Base-by-base conservation (phyloP, 208 protist species). In the Kentomonas sorsogonicus region DNA sequence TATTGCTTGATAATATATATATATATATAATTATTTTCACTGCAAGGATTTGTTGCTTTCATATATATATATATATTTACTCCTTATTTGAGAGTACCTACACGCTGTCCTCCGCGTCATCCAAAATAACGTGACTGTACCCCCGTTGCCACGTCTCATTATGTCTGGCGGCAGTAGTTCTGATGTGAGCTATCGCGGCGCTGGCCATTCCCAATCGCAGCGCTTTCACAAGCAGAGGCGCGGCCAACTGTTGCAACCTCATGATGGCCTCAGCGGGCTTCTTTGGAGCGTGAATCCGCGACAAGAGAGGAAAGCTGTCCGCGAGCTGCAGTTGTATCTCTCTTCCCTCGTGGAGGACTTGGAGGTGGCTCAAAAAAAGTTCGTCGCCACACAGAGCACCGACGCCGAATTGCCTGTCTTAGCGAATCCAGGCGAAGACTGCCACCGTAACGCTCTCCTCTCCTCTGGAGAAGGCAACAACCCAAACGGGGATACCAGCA, bases 281-380 rank as follows among this genome's bases (percentile, higher is more conserved):
- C 69, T 92, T 18, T 86, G 86, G 65, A 89, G 72, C 1, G 70
- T 89, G 22, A 89, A 92, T 46, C 85, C 85, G 23, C 69, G 63
- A 9, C 81, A 89, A 41, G 80, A 80, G 25, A 23, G 30, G 18
- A 74, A 74, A 29, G 85, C 85, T n/a, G 46, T 77, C n/a, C 80
- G 85, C 1, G 85, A 92, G 53, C 70, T 75, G 31, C 79, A 83
- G 52, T 67, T 80, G 22, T 92, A 88, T 59, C 66, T 89, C 13
- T 66, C 63, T n/a, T 58, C 54, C 11, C 69, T 92, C 39, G 75
- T 75, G 13, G 53, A 65, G 31, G 81, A 92, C 57, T 56, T 92
- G 26, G 51, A 66, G 36, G 59, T 39, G 18, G 57, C 66, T 33
- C 62, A 61, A 13, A 53, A 77, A 22, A 46, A 25, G 11, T 69